phyloP scores from a whole-genome alignment of 1,284 basidiomycete genomes.

The Microbotryum scabiosae region DNA sequence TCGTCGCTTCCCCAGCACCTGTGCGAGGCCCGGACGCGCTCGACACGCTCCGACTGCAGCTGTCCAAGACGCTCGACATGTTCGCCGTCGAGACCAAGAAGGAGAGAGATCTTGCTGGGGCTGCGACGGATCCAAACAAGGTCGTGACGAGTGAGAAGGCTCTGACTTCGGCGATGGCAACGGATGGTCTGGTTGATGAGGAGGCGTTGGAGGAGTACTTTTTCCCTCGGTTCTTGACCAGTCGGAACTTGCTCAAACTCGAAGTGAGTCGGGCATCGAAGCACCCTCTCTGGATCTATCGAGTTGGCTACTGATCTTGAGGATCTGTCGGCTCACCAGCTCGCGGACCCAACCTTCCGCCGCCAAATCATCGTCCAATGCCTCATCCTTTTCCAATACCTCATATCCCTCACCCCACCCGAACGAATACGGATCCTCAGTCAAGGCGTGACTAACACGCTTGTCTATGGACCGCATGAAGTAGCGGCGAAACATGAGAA shows the following conservation, averaged over 20 bases:
- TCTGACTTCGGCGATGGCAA: too few species aligned
- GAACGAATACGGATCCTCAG: slow-evolving; percentile 55
- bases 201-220: slow-evolving; percentile 58
- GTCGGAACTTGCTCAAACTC: slow-evolving; percentile 70
- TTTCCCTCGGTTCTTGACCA: slow-evolving; percentile 84
- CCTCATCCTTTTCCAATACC: slow-evolving; percentile 69
- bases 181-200: slow-evolving; percentile 37
- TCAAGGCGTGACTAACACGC: slow-evolving; percentile 51
- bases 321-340: slow-evolving; percentile 44
- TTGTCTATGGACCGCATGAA: background rate
- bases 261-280: slow-evolving; percentile 50
- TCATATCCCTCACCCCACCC: slow-evolving; percentile 63
- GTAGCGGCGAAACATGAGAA: slow-evolving; percentile 6
- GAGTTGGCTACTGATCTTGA: background rate
- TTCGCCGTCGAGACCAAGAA: slow-evolving; percentile 75
- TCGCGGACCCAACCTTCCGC: slow-evolving; percentile 78
- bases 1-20: slow-evolving; percentile 22
- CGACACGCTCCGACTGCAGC: slow-evolving; percentile 55
- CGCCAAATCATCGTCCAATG: slow-evolving; percentile 84
- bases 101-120: slow-evolving; percentile 44
- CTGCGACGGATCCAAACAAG: slow-evolving; percentile 2
- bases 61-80: slow-evolving; percentile 61
- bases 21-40: slow-evolving; percentile 36
- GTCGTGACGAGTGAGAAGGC: background rate
- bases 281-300: background rate